Conservation (phyloP, 257 asterid species). For the Thymus mandschuricus region DNA sequence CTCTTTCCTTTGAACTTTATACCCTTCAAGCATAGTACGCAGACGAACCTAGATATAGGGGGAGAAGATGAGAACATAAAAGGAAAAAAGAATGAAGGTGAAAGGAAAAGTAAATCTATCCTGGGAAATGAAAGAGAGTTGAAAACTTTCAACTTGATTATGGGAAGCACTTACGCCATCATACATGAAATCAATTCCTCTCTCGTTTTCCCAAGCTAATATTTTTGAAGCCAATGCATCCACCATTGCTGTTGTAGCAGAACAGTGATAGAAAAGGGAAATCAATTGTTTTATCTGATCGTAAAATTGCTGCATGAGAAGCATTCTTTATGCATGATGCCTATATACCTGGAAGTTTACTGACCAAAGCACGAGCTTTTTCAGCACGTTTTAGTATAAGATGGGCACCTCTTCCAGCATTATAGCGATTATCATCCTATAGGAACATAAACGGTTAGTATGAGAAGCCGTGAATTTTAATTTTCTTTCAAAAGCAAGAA, state of each 20-base stretch:
- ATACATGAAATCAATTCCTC: constrained; percentile 65
- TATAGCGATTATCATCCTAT: constrained; percentile 91
- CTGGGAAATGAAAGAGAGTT: constrained; percentile 1
- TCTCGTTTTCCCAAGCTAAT: constrained; percentile 78
- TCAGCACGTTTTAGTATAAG: constrained; percentile 91
- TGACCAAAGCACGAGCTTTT: constrained; percentile 91
- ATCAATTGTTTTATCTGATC: neutral
- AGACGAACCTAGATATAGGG: constrained; percentile 62
- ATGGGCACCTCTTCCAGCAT: constrained; percentile 98
- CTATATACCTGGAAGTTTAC: constrained; percentile 84
- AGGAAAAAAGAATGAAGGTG: neutral
- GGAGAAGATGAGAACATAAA: no score
- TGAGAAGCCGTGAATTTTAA: constrained; percentile 19
- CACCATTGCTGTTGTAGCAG: constrained; percentile 71
- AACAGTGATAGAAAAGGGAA: neutral
- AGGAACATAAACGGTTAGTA: constrained; percentile 18
- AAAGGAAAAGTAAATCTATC: neutral
- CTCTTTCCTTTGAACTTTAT: constrained; percentile 61
- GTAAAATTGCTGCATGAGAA: constrained; percentile 22
- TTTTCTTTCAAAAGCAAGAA: constrained; percentile 11
- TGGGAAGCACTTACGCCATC: constrained; percentile 70
- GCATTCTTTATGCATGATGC: constrained; percentile 14
- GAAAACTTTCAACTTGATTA: constrained; percentile 8
- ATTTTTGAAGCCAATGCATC: constrained; percentile 73
- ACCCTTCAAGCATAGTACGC: constrained; percentile 79